phyloP scores from a whole-genome alignment of 345 rosid genomes.

The Boechera stricta region DNA sequence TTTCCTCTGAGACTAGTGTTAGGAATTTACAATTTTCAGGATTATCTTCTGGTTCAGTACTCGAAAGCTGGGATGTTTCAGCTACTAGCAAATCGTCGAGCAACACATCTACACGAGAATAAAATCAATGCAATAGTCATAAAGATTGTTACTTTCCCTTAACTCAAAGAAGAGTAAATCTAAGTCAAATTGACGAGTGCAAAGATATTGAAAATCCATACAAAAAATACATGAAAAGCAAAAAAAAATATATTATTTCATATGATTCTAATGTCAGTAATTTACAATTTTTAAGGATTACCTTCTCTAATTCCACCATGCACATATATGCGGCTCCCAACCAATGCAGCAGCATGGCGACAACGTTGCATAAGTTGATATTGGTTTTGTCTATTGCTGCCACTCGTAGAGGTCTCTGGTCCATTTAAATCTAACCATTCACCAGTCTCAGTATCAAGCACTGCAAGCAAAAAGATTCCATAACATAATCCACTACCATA shows the following conservation, averaged over 20 bases:
- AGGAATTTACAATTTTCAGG: not conserved
- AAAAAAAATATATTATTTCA: not conserved
- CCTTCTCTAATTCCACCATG: conserved; percentile 83
- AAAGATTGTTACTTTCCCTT: not conserved
- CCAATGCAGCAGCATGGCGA: conserved; percentile 83
- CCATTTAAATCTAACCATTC: conserved; percentile 70
- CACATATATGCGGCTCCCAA: conserved; percentile 69
- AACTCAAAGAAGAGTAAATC: not conserved
- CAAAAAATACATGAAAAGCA: not conserved
- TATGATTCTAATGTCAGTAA: not conserved
- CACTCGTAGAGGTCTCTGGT: conserved; percentile 58
- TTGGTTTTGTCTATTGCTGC: conserved; percentile 49
- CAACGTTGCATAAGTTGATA: conserved; percentile 75
- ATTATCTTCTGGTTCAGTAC: conserved; percentile 59
- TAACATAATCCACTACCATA: not conserved
- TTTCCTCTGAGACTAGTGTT: not conserved
- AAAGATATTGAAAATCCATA: not conserved
- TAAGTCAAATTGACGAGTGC: not conserved
- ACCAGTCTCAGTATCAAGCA: conserved; percentile 79
- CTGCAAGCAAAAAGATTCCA: conserved; percentile 33
- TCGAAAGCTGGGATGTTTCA: conserved; percentile 60
- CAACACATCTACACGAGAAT: conserved; percentile 59
- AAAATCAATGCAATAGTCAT: not conserved
- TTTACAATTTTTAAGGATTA: conserved; percentile 31
- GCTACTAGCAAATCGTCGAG: conserved; percentile 74